phyloP scores from a whole-genome alignment of 495 filamentous ascomycete genomes.

The Aspergillus haitiensis region DNA sequence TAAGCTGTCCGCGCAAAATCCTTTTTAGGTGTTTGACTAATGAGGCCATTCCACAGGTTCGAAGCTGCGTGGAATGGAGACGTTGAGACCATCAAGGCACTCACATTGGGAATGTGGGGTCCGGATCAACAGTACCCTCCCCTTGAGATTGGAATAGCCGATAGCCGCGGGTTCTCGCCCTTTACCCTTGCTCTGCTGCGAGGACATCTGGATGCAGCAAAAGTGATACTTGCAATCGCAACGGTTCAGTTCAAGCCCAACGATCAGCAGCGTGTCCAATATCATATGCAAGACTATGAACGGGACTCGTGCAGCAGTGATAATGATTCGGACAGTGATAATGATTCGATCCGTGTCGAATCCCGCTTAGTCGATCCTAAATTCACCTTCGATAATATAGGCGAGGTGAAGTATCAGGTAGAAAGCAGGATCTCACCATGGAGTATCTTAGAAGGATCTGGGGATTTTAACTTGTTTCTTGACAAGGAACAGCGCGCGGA shows the following conservation, averaged over 20 bases:
- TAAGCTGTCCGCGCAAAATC: constrained; percentile 27
- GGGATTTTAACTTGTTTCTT: constrained; percentile 32
- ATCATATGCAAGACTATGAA: constrained; percentile 44
- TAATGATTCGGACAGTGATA: constrained; percentile 30
- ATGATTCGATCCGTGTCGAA: constrained; percentile 45
- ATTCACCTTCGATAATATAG: constrained; percentile 72
- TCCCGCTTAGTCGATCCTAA: constrained; percentile 53
- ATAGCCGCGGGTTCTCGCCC: constrained; percentile 47
- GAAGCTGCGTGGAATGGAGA: constrained; percentile 72
- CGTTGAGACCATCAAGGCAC: constrained; percentile 48
- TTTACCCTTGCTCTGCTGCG: constrained; percentile 65
- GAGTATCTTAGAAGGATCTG: constrained; percentile 39
- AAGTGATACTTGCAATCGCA: constrained; percentile 63
- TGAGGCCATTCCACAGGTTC: constrained; percentile 46
- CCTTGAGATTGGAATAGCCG: constrained; percentile 59
- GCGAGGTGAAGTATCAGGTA: constrained; percentile 60
- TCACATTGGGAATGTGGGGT: constrained; percentile 51
- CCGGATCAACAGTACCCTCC: constrained; percentile 46
- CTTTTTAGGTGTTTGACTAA: too few species aligned
- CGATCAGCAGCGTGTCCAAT: constrained; percentile 43
- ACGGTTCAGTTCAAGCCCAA: constrained; percentile 61
- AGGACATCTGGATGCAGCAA: constrained; percentile 61
- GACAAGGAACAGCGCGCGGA: constrained; percentile 21
- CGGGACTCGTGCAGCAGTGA: constrained; percentile 15
- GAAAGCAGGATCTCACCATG: constrained; percentile 57